These are phyloP conservation scores for Sequoiadendron giganteum DNA, from an alignment of 75 land plant genomes.

Conservation along the genomic window DNA sequence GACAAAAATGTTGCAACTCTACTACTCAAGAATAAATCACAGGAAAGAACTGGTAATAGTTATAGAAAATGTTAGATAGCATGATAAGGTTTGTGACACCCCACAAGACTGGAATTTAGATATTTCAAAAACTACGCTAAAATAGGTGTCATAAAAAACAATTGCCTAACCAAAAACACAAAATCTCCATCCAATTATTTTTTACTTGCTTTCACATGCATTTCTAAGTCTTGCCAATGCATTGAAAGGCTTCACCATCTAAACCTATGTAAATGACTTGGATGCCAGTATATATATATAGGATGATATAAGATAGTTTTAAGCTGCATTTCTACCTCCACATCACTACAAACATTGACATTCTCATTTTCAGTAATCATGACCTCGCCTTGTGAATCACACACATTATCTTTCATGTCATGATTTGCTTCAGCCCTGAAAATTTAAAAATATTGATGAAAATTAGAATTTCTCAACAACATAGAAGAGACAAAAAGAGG, in stretches of 20 bases:
- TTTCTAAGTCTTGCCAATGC: neutral
- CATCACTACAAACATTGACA: neutral
- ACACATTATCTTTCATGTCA: neutral
- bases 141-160: neutral
- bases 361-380: conserved; percentile 1
- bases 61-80: neutral
- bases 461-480: neutral
- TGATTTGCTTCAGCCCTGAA: conserved; percentile 1
- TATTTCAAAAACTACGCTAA: neutral
- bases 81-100: no score
- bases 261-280: neutral
- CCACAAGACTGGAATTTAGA: neutral
- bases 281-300: neutral
- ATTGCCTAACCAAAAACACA: neutral
- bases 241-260: neutral
- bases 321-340: neutral
- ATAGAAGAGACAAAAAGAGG: neutral
- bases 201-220: neutral
- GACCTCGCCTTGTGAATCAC: neutral
- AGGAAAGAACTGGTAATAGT: neutral
- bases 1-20: neutral
- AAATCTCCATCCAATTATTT: neutral
- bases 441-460: neutral
- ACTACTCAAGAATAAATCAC: neutral
- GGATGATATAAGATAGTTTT: neutral